These are phyloP conservation scores for Pseudomicrostroma phylloplanum DNA, from an alignment of 1,284 basidiomycete species.

Conservation along the genomic window DNA sequence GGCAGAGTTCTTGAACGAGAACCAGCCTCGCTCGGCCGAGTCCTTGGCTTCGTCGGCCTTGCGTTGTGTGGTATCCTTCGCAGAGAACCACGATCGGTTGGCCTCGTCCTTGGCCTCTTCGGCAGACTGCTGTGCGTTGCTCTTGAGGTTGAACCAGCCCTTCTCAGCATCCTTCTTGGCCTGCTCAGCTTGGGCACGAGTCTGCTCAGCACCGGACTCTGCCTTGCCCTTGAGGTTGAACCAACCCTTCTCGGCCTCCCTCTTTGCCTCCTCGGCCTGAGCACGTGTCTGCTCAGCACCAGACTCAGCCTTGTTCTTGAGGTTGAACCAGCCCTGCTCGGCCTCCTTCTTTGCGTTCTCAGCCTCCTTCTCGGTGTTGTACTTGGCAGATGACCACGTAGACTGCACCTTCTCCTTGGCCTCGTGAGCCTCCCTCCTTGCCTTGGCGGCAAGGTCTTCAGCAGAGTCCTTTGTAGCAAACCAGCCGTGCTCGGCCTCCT, in stretches of 20 bases:
- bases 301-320: slow-evolving; percentile 13
- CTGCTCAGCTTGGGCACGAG: slow-evolving; percentile 14
- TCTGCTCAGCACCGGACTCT: slow-evolving; percentile 19
- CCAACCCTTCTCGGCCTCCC: neutral
- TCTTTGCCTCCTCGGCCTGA: slow-evolving; percentile 14
- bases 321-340: slow-evolving; percentile 15
- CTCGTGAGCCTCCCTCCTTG: slow-evolving; percentile 16
- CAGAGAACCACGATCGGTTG: slow-evolving; percentile 1
- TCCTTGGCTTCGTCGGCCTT: slow-evolving; percentile 22
- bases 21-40: slow-evolving; percentile 24
- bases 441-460: slow-evolving; percentile 8
- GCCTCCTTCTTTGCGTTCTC: slow-evolving; percentile 14
- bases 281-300: slow-evolving; percentile 10
- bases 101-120: slow-evolving; percentile 14
- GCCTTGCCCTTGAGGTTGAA: slow-evolving; percentile 15
- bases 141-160: slow-evolving; percentile 24
- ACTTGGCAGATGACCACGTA: slow-evolving; percentile 12
- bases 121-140: slow-evolving; percentile 12
- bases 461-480: slow-evolving; percentile 7
- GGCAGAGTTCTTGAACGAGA: slow-evolving; percentile 10
- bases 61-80: slow-evolving; percentile 5
- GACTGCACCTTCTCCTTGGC: slow-evolving; percentile 15
- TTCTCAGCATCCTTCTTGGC: slow-evolving; percentile 16
- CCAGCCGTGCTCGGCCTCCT: slow-evolving; percentile 5
- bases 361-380: slow-evolving; percentile 10